A percentile compares a stretch with the other conserved stretches of the same genome.
phyloP scores from a whole-genome alignment of 148 eudicot genomes.

The Diospyros kaki region DNA sequence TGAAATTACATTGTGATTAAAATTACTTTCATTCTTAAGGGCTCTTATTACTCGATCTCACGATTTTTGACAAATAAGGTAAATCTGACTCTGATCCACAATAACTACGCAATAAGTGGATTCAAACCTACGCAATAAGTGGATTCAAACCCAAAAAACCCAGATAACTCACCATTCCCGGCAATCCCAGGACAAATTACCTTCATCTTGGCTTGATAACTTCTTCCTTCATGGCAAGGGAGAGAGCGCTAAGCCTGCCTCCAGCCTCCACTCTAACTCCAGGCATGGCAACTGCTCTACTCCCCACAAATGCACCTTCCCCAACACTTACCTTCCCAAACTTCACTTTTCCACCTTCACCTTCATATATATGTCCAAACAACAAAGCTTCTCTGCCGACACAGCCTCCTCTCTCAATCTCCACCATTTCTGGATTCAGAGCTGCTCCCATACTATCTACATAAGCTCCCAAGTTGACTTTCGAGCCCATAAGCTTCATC shows the following conservation, averaged over 20 bases:
- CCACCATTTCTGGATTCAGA: conserved; percentile 45
- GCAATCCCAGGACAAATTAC: too few species aligned
- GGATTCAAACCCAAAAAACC: too few species aligned
- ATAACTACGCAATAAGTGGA: too few species aligned
- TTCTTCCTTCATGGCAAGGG: conserved; percentile 46
- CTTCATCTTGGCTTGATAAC: conserved; percentile 26
- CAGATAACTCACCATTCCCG: too few species aligned
- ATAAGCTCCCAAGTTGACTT: conserved; percentile 29
- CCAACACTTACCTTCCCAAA: conserved; percentile 31
- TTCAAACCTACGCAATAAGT: too few species aligned
- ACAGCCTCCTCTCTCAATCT: conserved; percentile 27
- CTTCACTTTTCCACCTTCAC: conserved; percentile 45
- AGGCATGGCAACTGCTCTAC: conserved; percentile 46
- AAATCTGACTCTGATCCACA: too few species aligned
- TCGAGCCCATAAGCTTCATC: conserved; percentile 47
- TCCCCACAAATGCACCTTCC: conserved; percentile 42
- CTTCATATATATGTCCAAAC: conserved; percentile 49
- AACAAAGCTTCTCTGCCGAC: conserved; percentile 36
- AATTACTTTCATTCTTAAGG: neutral
- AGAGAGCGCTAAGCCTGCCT: conserved; percentile 32
- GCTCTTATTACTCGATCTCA: too few species aligned
- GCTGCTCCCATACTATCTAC: conserved; percentile 37
- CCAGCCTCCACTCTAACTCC: conserved; percentile 30
- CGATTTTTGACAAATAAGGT: too few species aligned
- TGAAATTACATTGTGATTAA: neutral